These are phyloP conservation scores for Colletotrichum incanum DNA, from an alignment of 2,329 filamentous ascomycete genomes.

Conservation along the genomic window DNA sequence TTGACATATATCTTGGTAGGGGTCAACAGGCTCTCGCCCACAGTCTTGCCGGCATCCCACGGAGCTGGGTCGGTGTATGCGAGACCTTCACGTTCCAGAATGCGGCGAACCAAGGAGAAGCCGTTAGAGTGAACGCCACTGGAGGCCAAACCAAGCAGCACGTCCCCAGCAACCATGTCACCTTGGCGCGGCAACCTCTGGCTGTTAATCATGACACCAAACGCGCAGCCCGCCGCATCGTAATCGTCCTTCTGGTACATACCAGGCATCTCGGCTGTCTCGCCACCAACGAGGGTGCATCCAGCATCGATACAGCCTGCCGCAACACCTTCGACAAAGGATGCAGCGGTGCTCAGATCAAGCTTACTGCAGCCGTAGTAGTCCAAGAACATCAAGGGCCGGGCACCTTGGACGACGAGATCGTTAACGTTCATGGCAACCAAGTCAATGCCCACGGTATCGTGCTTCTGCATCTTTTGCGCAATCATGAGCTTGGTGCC, in stretches of 20 bases:
- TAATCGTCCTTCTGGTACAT: constrained; percentile 93
- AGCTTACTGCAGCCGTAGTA: constrained; percentile 96
- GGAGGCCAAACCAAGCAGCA: constrained; percentile 88
- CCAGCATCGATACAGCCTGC: constrained; percentile 87
- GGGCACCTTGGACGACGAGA: constrained; percentile 94
- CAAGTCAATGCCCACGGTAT: constrained; percentile 95
- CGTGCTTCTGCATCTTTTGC: constrained; percentile 89
- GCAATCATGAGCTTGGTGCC: constrained; percentile 98
- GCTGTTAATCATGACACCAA: constrained; percentile 82
- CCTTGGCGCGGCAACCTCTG: constrained; percentile 82
- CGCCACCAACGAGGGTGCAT: constrained; percentile 94
- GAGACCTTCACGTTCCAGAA: constrained; percentile 82
- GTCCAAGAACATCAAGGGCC: constrained; percentile 96
- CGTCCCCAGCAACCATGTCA: constrained; percentile 85
- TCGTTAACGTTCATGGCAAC: constrained; percentile 99
- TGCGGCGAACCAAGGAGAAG: constrained; percentile 95
- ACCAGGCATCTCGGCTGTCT: constrained; percentile 98
- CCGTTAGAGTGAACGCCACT: constrained; percentile 96
- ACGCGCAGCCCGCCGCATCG: constrained; percentile 91
- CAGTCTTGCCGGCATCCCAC: constrained; percentile 75
- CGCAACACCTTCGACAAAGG: constrained; percentile 94
- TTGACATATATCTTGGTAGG: constrained; percentile 97
- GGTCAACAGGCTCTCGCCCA: constrained; percentile 86
- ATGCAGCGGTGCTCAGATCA: constrained; percentile 81
- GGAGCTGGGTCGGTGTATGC: constrained; percentile 81